Percentiles rank a stretch among this genome's conserved stretches.
Evolutionary conservation across 257 asterid species (phyloP).

Genomic region (Fraxinus anomala): DNA sequence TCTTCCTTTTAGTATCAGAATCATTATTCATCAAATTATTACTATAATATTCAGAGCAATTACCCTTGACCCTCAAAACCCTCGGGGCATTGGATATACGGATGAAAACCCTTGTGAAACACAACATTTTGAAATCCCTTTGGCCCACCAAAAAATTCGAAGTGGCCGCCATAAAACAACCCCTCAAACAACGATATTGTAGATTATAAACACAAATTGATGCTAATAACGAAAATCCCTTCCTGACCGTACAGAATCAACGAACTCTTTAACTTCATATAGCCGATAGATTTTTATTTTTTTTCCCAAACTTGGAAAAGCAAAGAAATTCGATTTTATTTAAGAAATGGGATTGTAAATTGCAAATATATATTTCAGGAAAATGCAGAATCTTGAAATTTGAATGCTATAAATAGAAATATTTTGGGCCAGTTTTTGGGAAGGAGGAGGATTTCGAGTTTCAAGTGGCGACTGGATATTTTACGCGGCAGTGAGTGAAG

Average conservation of each 20-base stretch:
- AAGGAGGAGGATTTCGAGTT: background rate
- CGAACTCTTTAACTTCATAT: constrained; percentile 5
- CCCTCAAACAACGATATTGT: constrained; percentile 34
- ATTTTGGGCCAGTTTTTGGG: background rate
- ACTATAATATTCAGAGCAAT: constrained; percentile 31
- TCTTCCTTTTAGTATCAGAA: background rate
- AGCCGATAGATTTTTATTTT: background rate
- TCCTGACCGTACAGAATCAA: constrained; percentile 55
- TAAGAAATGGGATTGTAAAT: background rate
- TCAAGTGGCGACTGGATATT: background rate
- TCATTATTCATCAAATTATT: constrained; percentile 22
- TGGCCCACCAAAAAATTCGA: constrained; percentile 41
- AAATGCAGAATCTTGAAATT: constrained; percentile 6
- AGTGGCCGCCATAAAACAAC: constrained; percentile 50
- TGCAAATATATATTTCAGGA: background rate
- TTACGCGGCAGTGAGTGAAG: no score
- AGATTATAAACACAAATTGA: constrained; percentile 15
- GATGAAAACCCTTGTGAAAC: constrained; percentile 34
- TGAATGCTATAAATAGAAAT: constrained; percentile 19
- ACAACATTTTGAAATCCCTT: constrained; percentile 40
- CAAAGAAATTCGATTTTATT: background rate
- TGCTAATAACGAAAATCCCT: constrained; percentile 33
- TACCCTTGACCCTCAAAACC: constrained; percentile 34
- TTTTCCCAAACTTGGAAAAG: background rate
- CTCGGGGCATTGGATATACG: constrained; percentile 26